phyloP scores from a whole-genome alignment of 176 grass and related monocot genomes.

The Musa beccarii region DNA sequence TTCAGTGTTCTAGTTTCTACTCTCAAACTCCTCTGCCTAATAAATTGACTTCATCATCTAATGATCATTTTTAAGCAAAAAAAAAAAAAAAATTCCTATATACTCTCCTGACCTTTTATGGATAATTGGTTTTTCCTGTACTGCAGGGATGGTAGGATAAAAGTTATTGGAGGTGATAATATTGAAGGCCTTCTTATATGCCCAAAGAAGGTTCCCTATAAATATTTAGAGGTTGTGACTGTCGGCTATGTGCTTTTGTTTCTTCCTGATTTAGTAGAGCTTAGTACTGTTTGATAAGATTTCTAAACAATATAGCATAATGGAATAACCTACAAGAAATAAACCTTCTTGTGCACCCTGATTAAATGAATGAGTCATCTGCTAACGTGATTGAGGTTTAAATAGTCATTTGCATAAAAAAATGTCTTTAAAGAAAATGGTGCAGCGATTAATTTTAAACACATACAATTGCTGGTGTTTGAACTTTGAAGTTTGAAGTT shows the following conservation, averaged over 20 bases:
- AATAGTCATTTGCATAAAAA: too few relatives aligned
- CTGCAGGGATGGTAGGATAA: slow-evolving; percentile 87
- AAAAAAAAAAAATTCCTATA: not conserved
- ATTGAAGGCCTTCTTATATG: slow-evolving; percentile 78
- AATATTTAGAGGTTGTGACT: slow-evolving; percentile 64
- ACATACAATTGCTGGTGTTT: too few relatives aligned
- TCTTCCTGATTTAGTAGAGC: not conserved
- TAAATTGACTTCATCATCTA: not conserved
- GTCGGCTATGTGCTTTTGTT: not conserved
- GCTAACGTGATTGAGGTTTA: too few relatives aligned
- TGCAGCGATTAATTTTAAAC: too few relatives aligned
- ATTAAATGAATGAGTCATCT: too few relatives aligned
- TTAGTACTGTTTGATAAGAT: not conserved
- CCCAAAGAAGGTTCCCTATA: slow-evolving; percentile 72
- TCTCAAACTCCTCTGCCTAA: not conserved
- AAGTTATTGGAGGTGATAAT: slow-evolving; percentile 81
- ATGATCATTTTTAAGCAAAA: not conserved
- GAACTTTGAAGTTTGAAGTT: too few relatives aligned
- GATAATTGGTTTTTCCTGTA: not conserved
- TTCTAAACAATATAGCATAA: not conserved
- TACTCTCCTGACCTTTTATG: not conserved
- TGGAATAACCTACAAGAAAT: too few relatives aligned
- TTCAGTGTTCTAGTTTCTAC: not conserved
- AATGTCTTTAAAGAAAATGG: too few relatives aligned
- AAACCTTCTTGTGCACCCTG: too few relatives aligned